phyloP scores from a whole-genome alignment of 441 rosid genomes.

The Flueggea neowawraea region DNA sequence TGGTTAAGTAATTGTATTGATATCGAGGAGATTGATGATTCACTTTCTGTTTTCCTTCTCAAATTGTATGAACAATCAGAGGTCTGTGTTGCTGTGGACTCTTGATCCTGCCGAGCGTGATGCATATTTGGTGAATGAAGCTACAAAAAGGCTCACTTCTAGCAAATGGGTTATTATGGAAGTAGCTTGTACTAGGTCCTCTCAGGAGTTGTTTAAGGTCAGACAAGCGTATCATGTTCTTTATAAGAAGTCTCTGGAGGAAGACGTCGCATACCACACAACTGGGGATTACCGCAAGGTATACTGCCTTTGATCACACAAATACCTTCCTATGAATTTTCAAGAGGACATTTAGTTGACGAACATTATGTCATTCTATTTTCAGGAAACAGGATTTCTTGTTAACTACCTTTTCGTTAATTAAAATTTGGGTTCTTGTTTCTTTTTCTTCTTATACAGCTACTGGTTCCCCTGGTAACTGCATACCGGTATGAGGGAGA shows the following conservation, averaged over 20 bases:
- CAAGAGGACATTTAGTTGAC: too few relatives aligned
- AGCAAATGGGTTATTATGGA: constrained; percentile 82
- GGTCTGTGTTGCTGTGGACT: constrained; percentile 67
- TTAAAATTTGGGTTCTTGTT: not conserved
- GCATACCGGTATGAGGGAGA: constrained; percentile 76
- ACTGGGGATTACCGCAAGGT: constrained; percentile 88
- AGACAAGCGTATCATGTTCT: constrained; percentile 86
- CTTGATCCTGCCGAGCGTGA: constrained; percentile 79
- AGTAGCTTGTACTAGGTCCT: constrained; percentile 79
- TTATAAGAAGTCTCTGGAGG: constrained; percentile 82
- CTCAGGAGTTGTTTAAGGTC: constrained; percentile 47
- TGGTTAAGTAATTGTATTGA: not conserved
- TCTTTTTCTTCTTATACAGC: constrained; percentile 36
- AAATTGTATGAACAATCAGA: constrained; percentile 26
- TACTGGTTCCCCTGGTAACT: constrained; percentile 76
- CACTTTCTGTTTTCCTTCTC: not conserved
- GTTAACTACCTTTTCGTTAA: too few relatives aligned
- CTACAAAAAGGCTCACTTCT: constrained; percentile 66
- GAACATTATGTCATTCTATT: too few relatives aligned
- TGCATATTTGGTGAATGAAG: constrained; percentile 69
- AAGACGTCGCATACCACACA: constrained; percentile 88
- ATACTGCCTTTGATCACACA: not conserved
- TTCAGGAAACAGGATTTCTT: too few relatives aligned
- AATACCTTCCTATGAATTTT: not conserved
- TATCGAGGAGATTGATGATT: not conserved